These are phyloP conservation scores for Zasmidium citrigriseum DNA, from an alignment of 2,329 filamentous ascomycete genomes.

Conservation along the genomic window DNA sequence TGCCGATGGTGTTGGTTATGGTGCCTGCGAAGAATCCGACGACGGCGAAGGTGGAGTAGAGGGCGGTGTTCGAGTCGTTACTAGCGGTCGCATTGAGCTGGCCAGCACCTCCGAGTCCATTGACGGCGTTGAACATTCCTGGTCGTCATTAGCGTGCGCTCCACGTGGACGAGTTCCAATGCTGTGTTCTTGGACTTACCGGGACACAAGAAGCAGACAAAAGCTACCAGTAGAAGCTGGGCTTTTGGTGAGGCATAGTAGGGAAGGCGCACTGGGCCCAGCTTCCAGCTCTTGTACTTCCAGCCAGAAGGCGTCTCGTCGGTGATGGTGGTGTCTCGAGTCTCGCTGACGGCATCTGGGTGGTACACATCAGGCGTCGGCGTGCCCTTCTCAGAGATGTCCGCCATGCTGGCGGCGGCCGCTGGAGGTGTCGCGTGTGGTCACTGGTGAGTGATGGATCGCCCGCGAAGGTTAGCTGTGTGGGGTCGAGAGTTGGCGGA, in stretches of 20 bases:
- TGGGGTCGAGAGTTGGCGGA: background rate
- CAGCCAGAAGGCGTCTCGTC: conserved; percentile 41
- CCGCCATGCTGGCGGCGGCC: background rate
- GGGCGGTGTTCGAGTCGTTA: conserved; percentile 68
- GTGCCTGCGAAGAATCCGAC: conserved; percentile 68
- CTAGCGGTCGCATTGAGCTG: conserved; percentile 50
- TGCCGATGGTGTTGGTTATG: conserved; percentile 74
- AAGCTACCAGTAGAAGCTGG: conserved; percentile 52
- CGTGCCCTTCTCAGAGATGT: conserved; percentile 17
- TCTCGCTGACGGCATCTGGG: conserved; percentile 10
- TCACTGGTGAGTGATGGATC: background rate
- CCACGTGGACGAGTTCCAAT: background rate
- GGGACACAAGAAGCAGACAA: conserved; percentile 57
- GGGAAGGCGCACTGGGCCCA: conserved; percentile 45
- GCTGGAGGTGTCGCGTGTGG: background rate
- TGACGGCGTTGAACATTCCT: conserved; percentile 56
- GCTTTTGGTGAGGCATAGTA: conserved; percentile 53
- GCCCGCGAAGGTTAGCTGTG: background rate
- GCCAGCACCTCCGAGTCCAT: conserved; percentile 53
- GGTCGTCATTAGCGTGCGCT: background rate
- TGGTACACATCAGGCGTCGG: conserved; percentile 17
- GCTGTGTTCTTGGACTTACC: conserved; percentile 29
- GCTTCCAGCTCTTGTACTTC: conserved; percentile 48
- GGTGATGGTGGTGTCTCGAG: background rate
- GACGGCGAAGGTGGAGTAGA: conserved; percentile 72